Base-by-base conservation (phyloP, 208 protist species). In the Leishmania lainsoni region DNA sequence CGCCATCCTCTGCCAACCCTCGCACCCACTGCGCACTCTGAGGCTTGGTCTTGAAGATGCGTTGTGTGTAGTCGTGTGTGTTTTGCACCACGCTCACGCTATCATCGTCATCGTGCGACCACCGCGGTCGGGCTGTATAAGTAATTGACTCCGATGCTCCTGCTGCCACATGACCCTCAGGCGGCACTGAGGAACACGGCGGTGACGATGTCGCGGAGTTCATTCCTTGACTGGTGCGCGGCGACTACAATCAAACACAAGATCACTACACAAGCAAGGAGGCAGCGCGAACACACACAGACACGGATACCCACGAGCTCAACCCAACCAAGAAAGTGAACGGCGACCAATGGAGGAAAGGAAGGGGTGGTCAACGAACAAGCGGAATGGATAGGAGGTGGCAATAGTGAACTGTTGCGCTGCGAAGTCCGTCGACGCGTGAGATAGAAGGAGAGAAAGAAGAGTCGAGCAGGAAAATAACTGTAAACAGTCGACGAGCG, bases 61-160 rank as follows among this genome's bases (percentile, higher is more conserved):
- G 32, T 32, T 82, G 75, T 3, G 87, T 84, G 81, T 95, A 97
- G 35, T 84, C 85, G 20, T 80, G 85, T 14, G 92, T 86, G 82
- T 92, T 93, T 56, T 94, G 86, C 42, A 96, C 84, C 2, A 95
- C 89, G 2, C 81, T 78, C n/a, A 96, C 78, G 20, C 75, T 79
- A 51, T 81, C 78, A 45, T 83, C 80, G 79, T 85, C 81, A 52
- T 85, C 76, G 72, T 85, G 81, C 51, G 81, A 85, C 81, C 81
- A 85, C 17, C 78, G 78, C 35, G 81, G 71, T 10, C 22, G 59
- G 1, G 71, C 61, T n/a, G 81, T 35, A 73, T 77, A 75, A 2
- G 58, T 22, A 45, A 6, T 45, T 59, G 54, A 42, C 54, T 75
- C 6, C 4, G 80, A 70, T 20, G 52, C 14, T 9, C 26, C 45